Evolutionary conservation across 768 basidiomycete species (phyloP), one percentile per base, ranked within the genome.

Genomic region (Suillus fuscotomentosus): DNA sequence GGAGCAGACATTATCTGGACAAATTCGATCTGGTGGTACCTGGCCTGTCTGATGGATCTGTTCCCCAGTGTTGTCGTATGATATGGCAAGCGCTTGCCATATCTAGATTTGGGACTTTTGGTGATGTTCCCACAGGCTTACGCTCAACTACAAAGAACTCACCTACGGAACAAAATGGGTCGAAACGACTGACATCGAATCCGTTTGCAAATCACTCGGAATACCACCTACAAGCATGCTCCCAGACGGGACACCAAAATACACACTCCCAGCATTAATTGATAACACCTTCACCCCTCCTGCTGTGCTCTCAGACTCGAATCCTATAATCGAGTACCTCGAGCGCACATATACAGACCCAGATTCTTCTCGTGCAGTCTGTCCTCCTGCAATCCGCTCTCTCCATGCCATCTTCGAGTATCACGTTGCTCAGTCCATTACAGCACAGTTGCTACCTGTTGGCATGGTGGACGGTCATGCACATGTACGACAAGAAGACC

Each of bases 241-340:
- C 39, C 69, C 70, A 41, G 63, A 69, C 9, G 73, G 71, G 4
- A 68, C 69, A 13, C 75, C 73, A 13, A 68, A 70, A 50, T 79
- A 74, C 65, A 78, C 75, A 3, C 70, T 78, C 10, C 78, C 78
- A 47, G 75, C 75, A 24, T 69, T 78, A n/a, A 63, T 70, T 20
- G 70, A 69, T 66, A 39, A 70, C 27, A 63, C 69, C n/a, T 62
- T 66, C 55, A 54, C 69, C 3, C 56, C 66, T 24, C 70, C 72
- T 36, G 64, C 73, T 8, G 60, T 68, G n/a, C 48, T 79, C 3
- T 73, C 77, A 7, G 78, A 80, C 61, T 78, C 77, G 9, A 70
- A 70, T 3, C 72, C 72, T 22, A 80, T 80, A 54, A 68, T 78
- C 27, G 72, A 75, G 57, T 79, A 80, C 65, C 74, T 80, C 45